Evolutionary conservation across 257 asterid genomes (phyloP).

Genomic region (Leptodermis oblonga): DNA sequence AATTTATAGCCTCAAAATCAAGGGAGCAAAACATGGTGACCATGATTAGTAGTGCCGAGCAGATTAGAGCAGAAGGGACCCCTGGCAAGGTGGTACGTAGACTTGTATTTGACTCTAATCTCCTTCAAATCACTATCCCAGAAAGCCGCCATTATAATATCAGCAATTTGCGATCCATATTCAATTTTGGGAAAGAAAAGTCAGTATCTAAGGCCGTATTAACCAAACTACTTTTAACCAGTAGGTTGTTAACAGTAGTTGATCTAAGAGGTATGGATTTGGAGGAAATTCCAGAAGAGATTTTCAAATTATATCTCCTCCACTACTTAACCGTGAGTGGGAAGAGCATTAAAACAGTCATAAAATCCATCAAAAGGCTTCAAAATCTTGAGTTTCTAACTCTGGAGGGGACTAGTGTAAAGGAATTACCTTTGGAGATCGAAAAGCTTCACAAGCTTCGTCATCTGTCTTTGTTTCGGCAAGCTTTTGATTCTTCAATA

Average conservation of each 20-base stretch:
- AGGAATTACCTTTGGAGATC: too few relatives aligned
- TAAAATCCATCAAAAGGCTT: conserved; percentile 18
- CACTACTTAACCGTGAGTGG: conserved; percentile 5
- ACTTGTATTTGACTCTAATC: neutral
- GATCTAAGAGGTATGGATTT: conserved; percentile 9
- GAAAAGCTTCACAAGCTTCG: too few relatives aligned
- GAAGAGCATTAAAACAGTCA: conserved; percentile 14
- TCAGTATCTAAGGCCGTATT: neutral
- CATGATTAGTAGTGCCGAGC: neutral
- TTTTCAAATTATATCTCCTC: conserved; percentile 26
- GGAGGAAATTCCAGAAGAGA: conserved; percentile 18
- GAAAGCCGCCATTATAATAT: neutral
- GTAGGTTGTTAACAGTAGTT: conserved; percentile 20
- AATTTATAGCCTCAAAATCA: conserved; percentile 7
- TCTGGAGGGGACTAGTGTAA: too few relatives aligned
- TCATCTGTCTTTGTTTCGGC: too few relatives aligned
- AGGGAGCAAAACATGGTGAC: conserved; percentile 18
- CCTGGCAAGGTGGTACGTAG: conserved; percentile 14
- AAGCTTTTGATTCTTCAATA: too few relatives aligned
- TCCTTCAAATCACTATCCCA: neutral
- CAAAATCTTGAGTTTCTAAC: conserved; percentile 5
- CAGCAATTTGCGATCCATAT: conserved; percentile 9
- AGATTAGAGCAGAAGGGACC: neutral
- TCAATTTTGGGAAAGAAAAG: neutral
- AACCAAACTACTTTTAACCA: conserved; percentile 2